Base-by-base conservation (phyloP, 2,329 filamentous ascomycete species). In the Penicillium sclerotiorum region DNA sequence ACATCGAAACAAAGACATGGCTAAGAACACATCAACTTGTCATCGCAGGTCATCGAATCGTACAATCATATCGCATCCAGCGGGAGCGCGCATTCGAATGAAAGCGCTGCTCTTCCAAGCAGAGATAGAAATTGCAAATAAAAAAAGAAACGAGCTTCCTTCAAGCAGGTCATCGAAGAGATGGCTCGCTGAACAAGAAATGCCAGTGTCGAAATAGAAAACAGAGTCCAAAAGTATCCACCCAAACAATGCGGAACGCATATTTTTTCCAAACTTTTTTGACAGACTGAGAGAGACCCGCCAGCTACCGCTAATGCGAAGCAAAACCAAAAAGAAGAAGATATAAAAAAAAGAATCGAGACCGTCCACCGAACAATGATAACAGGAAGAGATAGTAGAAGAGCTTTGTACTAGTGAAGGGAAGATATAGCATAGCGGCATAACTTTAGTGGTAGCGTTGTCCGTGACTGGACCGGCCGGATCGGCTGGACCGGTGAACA, bases 401-500 rank as follows among this genome's bases (percentile, higher is more conserved):
- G 28, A 40, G 32, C 41, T n/a, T n/a, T 40, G 30, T 45, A 45
- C 23, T 33, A 47, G 18, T 28, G 22, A 18, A 28, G 20, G 9
- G 9, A 27, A 22, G 8, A 21, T 32, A 22, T 23, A 22, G 9
- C 13, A 20, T n/a, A n/a, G n/a, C 35, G 17, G 36, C 45, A 32
- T 36, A 20, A 44, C 20, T 30, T 23, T 20, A 41, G 15, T 57
- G 33, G 41, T 59, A 54, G 20, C 51, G 50, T 30, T 23, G 17
- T 21, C 12, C 35, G 32, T 63, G 58, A 46, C 63, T 66, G 48
- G 71, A 74, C 25, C 25, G 9, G 44, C 58, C 65, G 8, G 72
- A 74, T 40, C 68, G 67, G 51, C 67, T 71, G 8, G 70, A 71
- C 33, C 69, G 66, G 40, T 68, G 65, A 56, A 65, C 70, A 25